Evolutionary conservation across 257 asterid genomes (phyloP), one percentile per base, ranked within the genome.

Genomic region (Ilex asprella): DNA sequence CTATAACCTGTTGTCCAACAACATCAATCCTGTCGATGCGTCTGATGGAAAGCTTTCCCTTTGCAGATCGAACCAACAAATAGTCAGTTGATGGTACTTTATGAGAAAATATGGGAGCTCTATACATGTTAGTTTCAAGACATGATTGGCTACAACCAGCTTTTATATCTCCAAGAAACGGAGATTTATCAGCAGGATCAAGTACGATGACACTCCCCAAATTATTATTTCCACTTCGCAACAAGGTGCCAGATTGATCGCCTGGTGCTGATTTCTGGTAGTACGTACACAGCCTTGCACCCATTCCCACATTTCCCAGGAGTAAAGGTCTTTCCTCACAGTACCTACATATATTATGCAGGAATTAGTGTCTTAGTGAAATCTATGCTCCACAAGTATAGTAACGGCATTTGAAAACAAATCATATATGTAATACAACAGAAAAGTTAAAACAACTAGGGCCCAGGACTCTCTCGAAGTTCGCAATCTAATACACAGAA

Each of bases 261-360:
- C 84, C 82, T 29, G 94, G 87, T 14, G 78, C 61, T 16, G 84
- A 78, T 77, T 93, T 93, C 70, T 93, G 97, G 77, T 89, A 89
- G 73, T 89, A 93, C 63, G 99, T 93, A 77, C 94, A 89, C 67
- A 89, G 81, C 80, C 96, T 82, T 61, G 96, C 95, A 78, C 99
- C 99, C 99, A 93, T 89, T 71, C 99, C 99, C 56, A 81, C 78
- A 78, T 93, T 89, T 65, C 97, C 88, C 13, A 93, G 83, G 69
- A 93, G 97, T 78, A 93, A 74, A 79, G 99, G 99, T 62, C 97
- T 85, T 78, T 93, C 97, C 78, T 93, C 99, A 61, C 94, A 93
- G 79, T 93, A 93, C 81, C 99, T 93, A 72, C 62, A 73, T 59
- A 69, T 67, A 54, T 43, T 3, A 49, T 3, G 8, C 8, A 35